Conservation (phyloP, 2,329 filamentous ascomycete species). For the Ophiognomonia clavigignenti-juglandacearum region DNA sequence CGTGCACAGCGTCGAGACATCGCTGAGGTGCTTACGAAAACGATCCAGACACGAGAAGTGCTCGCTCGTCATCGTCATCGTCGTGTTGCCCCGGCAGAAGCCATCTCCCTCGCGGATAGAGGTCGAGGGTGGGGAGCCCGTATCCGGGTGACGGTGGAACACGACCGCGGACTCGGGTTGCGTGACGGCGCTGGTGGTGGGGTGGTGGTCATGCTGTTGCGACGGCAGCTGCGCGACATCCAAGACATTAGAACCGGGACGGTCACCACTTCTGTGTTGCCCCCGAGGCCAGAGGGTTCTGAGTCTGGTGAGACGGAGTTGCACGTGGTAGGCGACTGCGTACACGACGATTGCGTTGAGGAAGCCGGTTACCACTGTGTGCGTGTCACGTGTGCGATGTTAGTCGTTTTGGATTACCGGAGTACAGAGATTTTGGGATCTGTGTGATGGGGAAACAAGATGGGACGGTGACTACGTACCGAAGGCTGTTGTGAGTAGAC, state of each 20-base stretch:
- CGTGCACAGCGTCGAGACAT: conserved; percentile 18
- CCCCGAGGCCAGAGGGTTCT: background rate
- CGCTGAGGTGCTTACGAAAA: conserved; percentile 17
- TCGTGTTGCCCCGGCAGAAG: no score
- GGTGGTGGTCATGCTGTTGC: background rate
- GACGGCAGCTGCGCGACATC: conserved; percentile 2
- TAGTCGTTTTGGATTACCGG: no score
- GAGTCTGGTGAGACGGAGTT: conserved; percentile 16
- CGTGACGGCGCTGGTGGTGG: background rate
- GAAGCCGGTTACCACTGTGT: conserved; percentile 28
- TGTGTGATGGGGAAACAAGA: background rate
- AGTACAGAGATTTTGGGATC: background rate
- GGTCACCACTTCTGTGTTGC: background rate
- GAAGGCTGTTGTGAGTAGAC: conserved; percentile 38
- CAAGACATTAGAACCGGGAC: no score
- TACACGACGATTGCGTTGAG: conserved; percentile 26
- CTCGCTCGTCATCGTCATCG: background rate
- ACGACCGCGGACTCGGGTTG: background rate
- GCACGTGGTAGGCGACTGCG: conserved; percentile 22
- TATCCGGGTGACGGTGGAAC: background rate
- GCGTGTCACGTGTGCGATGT: background rate
- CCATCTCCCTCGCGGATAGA: background rate
- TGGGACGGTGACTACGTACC: conserved; percentile 27
- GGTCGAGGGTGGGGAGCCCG: background rate
- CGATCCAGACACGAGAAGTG: conserved; percentile 1